Base-by-base conservation (phyloP, 495 filamentous ascomycete species). In the Emericellopsis terricola region DNA sequence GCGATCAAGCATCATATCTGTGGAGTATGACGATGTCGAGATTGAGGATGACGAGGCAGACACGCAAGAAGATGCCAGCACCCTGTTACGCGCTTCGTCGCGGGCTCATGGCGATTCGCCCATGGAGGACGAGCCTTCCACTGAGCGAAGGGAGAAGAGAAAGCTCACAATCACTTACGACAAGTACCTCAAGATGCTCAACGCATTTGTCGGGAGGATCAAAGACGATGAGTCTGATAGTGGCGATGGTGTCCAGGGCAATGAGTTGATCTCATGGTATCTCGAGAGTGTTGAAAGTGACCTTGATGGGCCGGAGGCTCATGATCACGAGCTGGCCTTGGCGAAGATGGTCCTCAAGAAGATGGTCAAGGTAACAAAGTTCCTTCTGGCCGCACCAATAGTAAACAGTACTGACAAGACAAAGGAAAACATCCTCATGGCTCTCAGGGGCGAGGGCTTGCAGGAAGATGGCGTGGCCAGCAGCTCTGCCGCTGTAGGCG, bases 1-100 rank as follows among this genome's bases (percentile, higher is more conserved):
- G 4, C 60, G 82, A 19, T 84, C 93, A 56, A 85, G 78, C 55
- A 96, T 99, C 50, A 93, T 99, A 44, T 86, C 80, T 11, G 87
- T 99, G 13, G 91, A 99, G 53, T 89, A 94, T 45, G 89, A 99
- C 44, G 89, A 99, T 41, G 77, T 99, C 10, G 89, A 96, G 49
- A 79, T 99, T 23, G 86, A 94, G 10, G 79, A 81, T 19, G 78
- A 79, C 15, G 73, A 80, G 6, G 64, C 68, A 10, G 51, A 38
- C 6, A 36, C 43, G 13, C 37, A 45, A 21, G 45, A 63, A 36
- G 53, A 59, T 34, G 43, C 52, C 19, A 48, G 44, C 2, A 42
- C 39, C 28, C 49, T 60, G 9, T 38, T 47, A 9, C 45, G 45
- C 13, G 62, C 57, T 3, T 56, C 64, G 8, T 52, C 55, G 28